A percentile compares a stretch with the other conserved stretches of the same genome.
Conservation (phyloP, 2,329 filamentous ascomycete genomes). For the Cryphonectria carpinicola region DNA sequence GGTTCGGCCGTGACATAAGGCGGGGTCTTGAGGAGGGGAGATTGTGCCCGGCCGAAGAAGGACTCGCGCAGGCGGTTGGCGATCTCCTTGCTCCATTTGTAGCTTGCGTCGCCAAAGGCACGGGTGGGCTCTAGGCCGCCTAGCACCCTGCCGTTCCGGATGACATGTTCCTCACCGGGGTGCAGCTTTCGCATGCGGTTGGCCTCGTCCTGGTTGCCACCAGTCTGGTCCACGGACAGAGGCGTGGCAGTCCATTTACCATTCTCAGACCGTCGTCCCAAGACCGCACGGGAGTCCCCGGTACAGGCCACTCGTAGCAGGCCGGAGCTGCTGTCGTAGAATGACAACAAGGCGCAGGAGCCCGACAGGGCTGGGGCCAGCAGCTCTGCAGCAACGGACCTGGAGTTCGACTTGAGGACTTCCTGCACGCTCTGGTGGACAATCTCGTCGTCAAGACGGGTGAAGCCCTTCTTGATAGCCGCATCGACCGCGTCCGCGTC, state of each 20-base stretch:
- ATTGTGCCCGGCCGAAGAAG: slow-evolving; percentile 85
- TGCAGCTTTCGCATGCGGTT: slow-evolving; percentile 83
- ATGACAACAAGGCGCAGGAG: slow-evolving; percentile 94
- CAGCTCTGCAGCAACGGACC: slow-evolving; percentile 87
- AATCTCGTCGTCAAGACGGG: slow-evolving; percentile 89
- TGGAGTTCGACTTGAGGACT: slow-evolving; percentile 85
- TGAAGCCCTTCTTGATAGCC: slow-evolving; percentile 92
- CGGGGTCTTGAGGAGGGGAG: slow-evolving; percentile 80
- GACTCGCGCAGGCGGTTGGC: slow-evolving; percentile 79
- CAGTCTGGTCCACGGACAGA: slow-evolving; percentile 92
- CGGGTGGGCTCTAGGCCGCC: slow-evolving; percentile 90
- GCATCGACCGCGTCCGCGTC: slow-evolving; percentile 78
- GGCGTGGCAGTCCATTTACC: slow-evolving; percentile 94
- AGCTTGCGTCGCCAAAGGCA: slow-evolving; percentile 94
- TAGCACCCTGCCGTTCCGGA: slow-evolving; percentile 86
- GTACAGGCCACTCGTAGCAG: slow-evolving; percentile 93
- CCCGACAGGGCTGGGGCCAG: slow-evolving; percentile 92
- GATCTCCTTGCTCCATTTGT: slow-evolving; percentile 92
- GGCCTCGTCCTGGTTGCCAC: slow-evolving; percentile 82
- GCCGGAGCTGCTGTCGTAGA: slow-evolving; percentile 89
- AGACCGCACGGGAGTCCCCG: slow-evolving; percentile 91
- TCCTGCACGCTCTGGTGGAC: slow-evolving; percentile 91
- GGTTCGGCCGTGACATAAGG: slow-evolving; percentile 98
- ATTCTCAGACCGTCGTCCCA: slow-evolving; percentile 75
- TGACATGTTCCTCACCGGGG: slow-evolving; percentile 85